Evolutionary conservation across 1,284 basidiomycete genomes (phyloP), one percentile per base, ranked within the genome.

Genomic region (Clitocybe nebularis): DNA sequence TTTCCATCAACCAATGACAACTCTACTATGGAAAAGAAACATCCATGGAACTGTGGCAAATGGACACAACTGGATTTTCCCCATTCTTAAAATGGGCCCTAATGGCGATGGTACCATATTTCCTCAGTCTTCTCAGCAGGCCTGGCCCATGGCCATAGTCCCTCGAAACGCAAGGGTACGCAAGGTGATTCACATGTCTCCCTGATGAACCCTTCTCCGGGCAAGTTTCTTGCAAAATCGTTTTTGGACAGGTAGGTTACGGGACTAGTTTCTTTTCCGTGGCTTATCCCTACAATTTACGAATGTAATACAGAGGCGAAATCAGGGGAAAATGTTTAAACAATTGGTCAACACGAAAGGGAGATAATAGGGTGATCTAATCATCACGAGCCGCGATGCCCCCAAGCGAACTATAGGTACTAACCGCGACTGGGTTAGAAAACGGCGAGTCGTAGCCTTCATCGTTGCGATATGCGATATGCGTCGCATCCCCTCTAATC

Each of bases 21-120:
- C 16, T 41, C 11, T 25, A 6, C 4, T 11, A 29, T 21, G 55
- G 56, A 30, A 53, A 51, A 43, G 38, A 44, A 6, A 42, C 9
- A 25, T 57, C 44, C 49, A 47, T 39, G 52, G 54, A 24, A 49
- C 51, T 36, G 21, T 57, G 30, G 54, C 55, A 33, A 47, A 54
- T 44, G 52, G 54, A 11, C 49, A 45, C 34, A 36, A 49, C 17
- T 55, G 52, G 55, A 52, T 54, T 43, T 57, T 57, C 41, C 39
- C 55, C 28, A 11, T 53, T 30, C 30, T 55, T 34, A 42, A 44
- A 37, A 42, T 55, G 45, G 39, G 53, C 36, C 8, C 41, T 32
- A 38, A 52, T 46, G 44, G 44, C 25, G 38, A 48, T 17, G 55
- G 51, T 24, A 53, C 35, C 14, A 41, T 36, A 29, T 55, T 46